Base-by-base conservation (phyloP, 2,329 filamentous ascomycete species). In the Sporothrix brunneoviolacea region DNA sequence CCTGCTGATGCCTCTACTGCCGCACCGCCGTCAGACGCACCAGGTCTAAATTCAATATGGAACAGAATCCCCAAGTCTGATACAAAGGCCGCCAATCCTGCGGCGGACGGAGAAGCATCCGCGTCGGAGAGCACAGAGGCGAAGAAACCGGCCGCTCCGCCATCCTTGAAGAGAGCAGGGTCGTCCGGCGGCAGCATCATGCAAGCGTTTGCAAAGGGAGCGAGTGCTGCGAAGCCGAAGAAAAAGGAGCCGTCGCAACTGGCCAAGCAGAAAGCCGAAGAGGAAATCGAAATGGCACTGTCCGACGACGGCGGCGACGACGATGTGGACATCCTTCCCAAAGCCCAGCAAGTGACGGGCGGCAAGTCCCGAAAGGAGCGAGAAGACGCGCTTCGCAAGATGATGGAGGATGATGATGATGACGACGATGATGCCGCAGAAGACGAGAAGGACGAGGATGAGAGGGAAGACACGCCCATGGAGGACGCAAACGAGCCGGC, bases 341-440 rank as follows among this genome's bases (percentile, higher is more conserved):
- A 61, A 56, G 65, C 66, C 3, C 50, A 70, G 57, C 43, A 57
- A 0, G 62, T 62, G 3, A 60, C 62, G 27, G 58, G 59, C 18
- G 60, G 60, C 13, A 59, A 64, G 59, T 69, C 65, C 16, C 78
- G 75, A 54, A 79, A 80, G 59, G 80, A 86, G 51, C 76, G 83
- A 21, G 78, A 86, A 60, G 83, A 83, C 46, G 77, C 75, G 55
- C 66, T 90, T 42, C 76, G 75, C 50, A 78, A 80, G 59, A 89
- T 90, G 84, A 89, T 90, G 86, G 85, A 89, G 40, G 77, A 80
- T 48, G 74, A 79, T 35, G 83, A 85, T n/a, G 72, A 75, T 0
- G 68, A 71, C 10, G 67, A 69, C 16, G 65, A 68, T 51, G 66
- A 72, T 13, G 73, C 83, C 21, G 74, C 73, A 8, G 66, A 70